These are phyloP conservation scores for Ogataea philodendri DNA, from an alignment of 805 yeast genomes.

Conservation along the genomic window DNA sequence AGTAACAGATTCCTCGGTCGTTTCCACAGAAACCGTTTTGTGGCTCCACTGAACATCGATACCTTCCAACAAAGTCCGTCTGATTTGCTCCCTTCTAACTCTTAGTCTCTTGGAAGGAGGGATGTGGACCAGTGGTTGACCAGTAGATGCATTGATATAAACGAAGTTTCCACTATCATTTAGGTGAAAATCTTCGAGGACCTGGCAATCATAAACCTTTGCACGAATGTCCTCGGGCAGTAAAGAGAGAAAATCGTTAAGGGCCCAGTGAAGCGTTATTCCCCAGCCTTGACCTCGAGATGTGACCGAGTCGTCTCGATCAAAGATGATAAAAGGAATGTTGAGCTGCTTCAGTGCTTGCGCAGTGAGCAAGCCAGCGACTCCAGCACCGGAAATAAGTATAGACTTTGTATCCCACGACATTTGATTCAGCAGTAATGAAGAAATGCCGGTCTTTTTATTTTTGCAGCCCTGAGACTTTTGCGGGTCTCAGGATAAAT, in stretches of 20 bases:
- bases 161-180: conserved; percentile 31
- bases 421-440: not conserved
- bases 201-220: conserved; percentile 29
- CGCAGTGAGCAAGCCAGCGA: conserved; percentile 27
- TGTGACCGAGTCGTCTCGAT: conserved; percentile 27
- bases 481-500: not conserved
- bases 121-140: conserved; percentile 28
- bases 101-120: conserved; percentile 33
- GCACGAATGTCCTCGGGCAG: conserved; percentile 25
- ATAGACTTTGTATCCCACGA: conserved; percentile 23
- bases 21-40: conserved; percentile 18
- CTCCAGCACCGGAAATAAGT: conserved; percentile 25
- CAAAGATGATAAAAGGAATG: conserved; percentile 29
- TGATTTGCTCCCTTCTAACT: conserved; percentile 32
- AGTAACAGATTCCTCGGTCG: conserved; percentile 11
- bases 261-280: conserved; percentile 34
- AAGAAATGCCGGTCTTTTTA: conserved; percentile 1
- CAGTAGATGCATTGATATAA: conserved; percentile 32
- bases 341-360: conserved; percentile 27
- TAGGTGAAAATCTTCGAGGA: conserved; percentile 28
- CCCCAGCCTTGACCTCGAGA: conserved; percentile 36
- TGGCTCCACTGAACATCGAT: conserved; percentile 33
- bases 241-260: conserved; percentile 24
- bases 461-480: no score
- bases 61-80: conserved; percentile 25